Evolutionary conservation across 2,329 filamentous ascomycete genomes (phyloP).

Genomic region (Penicillium polonicum): DNA sequence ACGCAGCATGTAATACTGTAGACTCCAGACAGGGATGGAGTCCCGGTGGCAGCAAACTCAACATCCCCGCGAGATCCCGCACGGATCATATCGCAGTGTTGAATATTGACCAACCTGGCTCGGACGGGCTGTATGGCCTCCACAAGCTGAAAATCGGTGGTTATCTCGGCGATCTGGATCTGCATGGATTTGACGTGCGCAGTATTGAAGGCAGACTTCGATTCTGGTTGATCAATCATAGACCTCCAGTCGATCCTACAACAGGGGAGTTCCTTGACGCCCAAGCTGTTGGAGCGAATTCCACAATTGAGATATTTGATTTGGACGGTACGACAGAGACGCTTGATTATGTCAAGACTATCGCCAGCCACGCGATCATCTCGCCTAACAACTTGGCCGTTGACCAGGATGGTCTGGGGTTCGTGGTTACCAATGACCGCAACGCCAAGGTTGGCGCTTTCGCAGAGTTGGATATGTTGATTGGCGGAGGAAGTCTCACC

Average conservation of each 20-base stretch:
- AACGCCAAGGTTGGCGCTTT: neutral
- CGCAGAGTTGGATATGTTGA: neutral
- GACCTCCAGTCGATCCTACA: neutral
- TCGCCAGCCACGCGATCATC: neutral
- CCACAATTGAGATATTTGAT: neutral
- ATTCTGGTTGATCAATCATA: conserved; percentile 1
- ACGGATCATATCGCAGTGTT: conserved; percentile 30
- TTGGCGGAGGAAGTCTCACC: neutral
- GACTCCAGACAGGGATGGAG: neutral
- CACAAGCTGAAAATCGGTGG: neutral
- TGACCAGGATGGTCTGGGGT: neutral
- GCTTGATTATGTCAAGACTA: neutral
- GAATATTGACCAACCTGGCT: conserved; percentile 26
- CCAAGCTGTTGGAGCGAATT: neutral
- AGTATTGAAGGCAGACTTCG: neutral
- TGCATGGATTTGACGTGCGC: neutral
- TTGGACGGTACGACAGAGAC: neutral
- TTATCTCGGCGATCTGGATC: neutral
- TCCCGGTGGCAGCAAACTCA: conserved; percentile 17
- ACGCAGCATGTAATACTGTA: neutral
- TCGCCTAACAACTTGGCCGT: neutral
- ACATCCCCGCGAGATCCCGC: conserved; percentile 22
- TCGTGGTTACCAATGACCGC: neutral
- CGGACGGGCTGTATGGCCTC: conserved; percentile 20
- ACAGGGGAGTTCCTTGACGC: neutral